A percentile compares a stretch with the other conserved stretches of the same genome.
These are phyloP conservation scores for Phialemoniopsis sp. DNA, from an alignment of 2,329 filamentous ascomycete species.

Conservation along the genomic window DNA sequence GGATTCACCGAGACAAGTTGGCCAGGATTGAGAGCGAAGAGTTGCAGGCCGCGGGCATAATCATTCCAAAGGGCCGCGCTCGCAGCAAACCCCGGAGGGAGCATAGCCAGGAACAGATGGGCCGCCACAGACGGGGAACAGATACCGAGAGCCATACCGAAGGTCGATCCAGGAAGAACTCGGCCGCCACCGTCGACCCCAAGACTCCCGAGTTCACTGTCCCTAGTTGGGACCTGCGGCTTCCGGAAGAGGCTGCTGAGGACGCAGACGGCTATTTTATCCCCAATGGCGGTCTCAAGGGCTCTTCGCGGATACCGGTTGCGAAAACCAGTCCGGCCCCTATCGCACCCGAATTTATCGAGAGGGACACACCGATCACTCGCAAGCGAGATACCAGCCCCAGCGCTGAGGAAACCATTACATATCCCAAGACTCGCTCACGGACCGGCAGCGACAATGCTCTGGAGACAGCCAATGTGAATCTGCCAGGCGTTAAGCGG, in stretches of 20 bases:
- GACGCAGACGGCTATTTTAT: constrained; percentile 50
- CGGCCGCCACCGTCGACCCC: constrained; percentile 28
- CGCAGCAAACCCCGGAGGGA: constrained; percentile 27
- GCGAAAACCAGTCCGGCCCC: constrained; percentile 76
- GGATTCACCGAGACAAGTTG: constrained; percentile 84
- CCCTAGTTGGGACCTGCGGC: constrained; percentile 67
- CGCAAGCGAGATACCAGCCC: constrained; percentile 55
- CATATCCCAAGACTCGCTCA: constrained; percentile 58
- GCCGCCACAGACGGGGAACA: constrained; percentile 22
- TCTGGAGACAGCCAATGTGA: constrained; percentile 34
- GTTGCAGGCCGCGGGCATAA: constrained; percentile 72
- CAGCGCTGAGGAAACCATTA: constrained; percentile 51
- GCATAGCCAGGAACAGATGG: constrained; percentile 19
- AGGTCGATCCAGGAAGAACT: constrained; percentile 41
- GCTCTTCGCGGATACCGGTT: constrained; percentile 80
- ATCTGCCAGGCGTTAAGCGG: constrained; percentile 28
- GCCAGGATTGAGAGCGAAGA: constrained; percentile 78
- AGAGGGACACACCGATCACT: constrained; percentile 65
- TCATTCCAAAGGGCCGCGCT: constrained; percentile 49
- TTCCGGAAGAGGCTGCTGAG: constrained; percentile 72
- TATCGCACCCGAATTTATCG: constrained; percentile 66
- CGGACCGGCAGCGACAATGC: constrained; percentile 65
- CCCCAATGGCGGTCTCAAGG: constrained; percentile 49
- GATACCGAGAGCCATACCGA: constrained; percentile 21
- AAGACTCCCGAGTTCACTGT: constrained; percentile 33